Evolutionary conservation across 2,329 filamentous ascomycete genomes (phyloP).

Genomic region (Neoascochyta sp.): DNA sequence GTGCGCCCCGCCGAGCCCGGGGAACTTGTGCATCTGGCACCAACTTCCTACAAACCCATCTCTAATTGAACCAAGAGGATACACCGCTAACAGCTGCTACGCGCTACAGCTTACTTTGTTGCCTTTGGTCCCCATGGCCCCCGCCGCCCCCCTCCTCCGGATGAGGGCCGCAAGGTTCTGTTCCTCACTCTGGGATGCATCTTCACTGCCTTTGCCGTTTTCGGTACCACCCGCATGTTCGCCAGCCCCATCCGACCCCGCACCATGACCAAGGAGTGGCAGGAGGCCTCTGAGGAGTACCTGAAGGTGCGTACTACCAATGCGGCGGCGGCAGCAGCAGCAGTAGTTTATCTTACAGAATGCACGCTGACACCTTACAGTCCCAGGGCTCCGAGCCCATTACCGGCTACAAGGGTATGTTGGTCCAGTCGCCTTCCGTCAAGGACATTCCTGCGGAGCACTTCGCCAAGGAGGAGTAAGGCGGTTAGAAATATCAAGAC

Average conservation of each 20-base stretch:
- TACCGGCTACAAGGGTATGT: slow-evolving; percentile 40
- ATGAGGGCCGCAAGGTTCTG: slow-evolving; percentile 76
- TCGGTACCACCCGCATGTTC: slow-evolving; percentile 67
- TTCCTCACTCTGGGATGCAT: slow-evolving; percentile 69
- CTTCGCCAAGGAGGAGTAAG: slow-evolving; percentile 34
- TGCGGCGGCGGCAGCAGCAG: not conserved
- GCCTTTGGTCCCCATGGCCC: slow-evolving; percentile 96
- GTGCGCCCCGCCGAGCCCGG: slow-evolving; percentile 18
- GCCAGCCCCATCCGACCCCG: slow-evolving; percentile 62
- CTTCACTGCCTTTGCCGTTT: slow-evolving; percentile 64
- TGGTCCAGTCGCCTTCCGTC: slow-evolving; percentile 39
- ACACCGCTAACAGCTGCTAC: slow-evolving; percentile 17
- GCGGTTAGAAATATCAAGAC: slow-evolving; percentile 18
- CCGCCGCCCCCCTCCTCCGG: slow-evolving; percentile 75
- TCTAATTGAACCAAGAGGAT: slow-evolving; percentile 8
- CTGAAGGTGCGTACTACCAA: slow-evolving; percentile 66
- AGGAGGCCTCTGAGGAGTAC: slow-evolving; percentile 92
- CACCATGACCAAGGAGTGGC: slow-evolving; percentile 96
- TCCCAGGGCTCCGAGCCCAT: slow-evolving; percentile 39
- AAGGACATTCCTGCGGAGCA: slow-evolving; percentile 22
- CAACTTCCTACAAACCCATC: slow-evolving; percentile 8
- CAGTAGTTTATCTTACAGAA: slow-evolving; percentile 1
- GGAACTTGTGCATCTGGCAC: slow-evolving; percentile 9
- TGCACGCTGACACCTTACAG: slow-evolving; percentile 22
- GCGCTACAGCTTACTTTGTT: slow-evolving; percentile 91